Percentiles rank a stretch among this genome's conserved stretches.
These are phyloP conservation scores for Pichia kluyveri DNA, from an alignment of 805 yeast genomes.

Conservation along the genomic window DNA sequence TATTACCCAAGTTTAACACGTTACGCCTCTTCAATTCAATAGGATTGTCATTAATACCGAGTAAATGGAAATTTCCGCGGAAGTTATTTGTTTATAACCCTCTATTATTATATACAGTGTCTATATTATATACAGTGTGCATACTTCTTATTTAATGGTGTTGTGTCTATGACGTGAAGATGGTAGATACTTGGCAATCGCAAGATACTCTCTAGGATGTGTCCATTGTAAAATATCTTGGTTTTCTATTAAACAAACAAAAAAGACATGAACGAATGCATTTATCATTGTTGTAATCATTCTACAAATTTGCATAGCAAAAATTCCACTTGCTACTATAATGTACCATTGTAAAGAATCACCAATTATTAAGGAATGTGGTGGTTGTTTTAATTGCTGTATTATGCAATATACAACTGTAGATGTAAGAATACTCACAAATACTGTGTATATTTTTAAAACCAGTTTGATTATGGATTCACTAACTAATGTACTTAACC, in stretches of 20 bases:
- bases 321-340: slow-evolving; percentile 32
- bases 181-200: neutral
- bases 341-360: slow-evolving; percentile 19
- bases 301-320: slow-evolving; percentile 65
- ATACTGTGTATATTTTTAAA: slow-evolving; percentile 58
- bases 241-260: slow-evolving; percentile 73
- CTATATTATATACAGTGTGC: neutral
- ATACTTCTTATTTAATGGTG: neutral
- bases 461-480: slow-evolving; percentile 78
- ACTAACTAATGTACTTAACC: slow-evolving; percentile 74
- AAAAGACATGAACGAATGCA: slow-evolving; percentile 74
- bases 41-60: too few species aligned
- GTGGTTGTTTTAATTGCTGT: slow-evolving; percentile 24
- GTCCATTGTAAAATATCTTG: slow-evolving; percentile 70
- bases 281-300: slow-evolving; percentile 62
- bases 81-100: neutral
- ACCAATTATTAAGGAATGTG: neutral
- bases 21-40: too few species aligned
- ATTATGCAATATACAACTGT: slow-evolving; percentile 20
- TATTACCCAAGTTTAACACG: too few species aligned
- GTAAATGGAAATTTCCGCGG: neutral
- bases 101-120: neutral
- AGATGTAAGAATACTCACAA: slow-evolving; percentile 36
- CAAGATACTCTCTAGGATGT: slow-evolving; percentile 39
- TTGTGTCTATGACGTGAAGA: neutral